A percentile compares a stretch with the other conserved stretches of the same genome.
phyloP scores from a whole-genome alignment of 1,139 yeast species.

The Yamadazyma oceani region DNA sequence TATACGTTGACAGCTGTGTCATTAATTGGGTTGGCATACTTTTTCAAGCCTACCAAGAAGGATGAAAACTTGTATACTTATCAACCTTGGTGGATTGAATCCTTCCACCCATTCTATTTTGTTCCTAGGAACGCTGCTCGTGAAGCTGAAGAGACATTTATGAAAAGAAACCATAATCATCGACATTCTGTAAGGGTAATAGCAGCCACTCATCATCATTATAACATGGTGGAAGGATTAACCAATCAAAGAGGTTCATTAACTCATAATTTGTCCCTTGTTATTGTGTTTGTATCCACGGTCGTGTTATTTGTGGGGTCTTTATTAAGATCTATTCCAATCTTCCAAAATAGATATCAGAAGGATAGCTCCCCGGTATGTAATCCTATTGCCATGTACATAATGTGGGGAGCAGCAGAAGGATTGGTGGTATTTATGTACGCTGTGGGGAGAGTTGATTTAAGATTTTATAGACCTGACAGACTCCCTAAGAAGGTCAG shows the following conservation, averaged over 20 bases:
- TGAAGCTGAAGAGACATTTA: constrained; percentile 52
- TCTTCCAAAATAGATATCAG: constrained; percentile 41
- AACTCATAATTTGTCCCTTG: constrained; percentile 49
- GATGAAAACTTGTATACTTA: constrained; percentile 58
- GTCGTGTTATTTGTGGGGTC: constrained; percentile 56
- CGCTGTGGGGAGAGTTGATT: constrained; percentile 64
- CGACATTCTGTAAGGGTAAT: constrained; percentile 53
- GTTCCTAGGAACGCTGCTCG: constrained; percentile 49
- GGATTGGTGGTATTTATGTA: constrained; percentile 53
- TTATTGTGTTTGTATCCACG: constrained; percentile 52
- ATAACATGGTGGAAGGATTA: constrained; percentile 44
- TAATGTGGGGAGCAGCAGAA: constrained; percentile 64
- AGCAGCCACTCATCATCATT: constrained; percentile 47
- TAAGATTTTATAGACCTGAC: constrained; percentile 80
- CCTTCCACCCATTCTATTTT: constrained; percentile 55
- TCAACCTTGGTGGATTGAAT: constrained; percentile 81
- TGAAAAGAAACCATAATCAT: constrained; percentile 48
- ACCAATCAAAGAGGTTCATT: constrained; percentile 45
- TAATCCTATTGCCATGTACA: constrained; percentile 59
- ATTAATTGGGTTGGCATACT: constrained; percentile 52
- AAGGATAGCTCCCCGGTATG: constrained; percentile 23
- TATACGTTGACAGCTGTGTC: constrained; percentile 57
- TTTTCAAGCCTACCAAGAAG: constrained; percentile 55
- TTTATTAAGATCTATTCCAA: constrained; percentile 55
- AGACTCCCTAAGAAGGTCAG: constrained; percentile 42